Evolutionary conservation across 2,329 filamentous ascomycete species (phyloP).

Genomic region (Emericellopsis atlantica): DNA sequence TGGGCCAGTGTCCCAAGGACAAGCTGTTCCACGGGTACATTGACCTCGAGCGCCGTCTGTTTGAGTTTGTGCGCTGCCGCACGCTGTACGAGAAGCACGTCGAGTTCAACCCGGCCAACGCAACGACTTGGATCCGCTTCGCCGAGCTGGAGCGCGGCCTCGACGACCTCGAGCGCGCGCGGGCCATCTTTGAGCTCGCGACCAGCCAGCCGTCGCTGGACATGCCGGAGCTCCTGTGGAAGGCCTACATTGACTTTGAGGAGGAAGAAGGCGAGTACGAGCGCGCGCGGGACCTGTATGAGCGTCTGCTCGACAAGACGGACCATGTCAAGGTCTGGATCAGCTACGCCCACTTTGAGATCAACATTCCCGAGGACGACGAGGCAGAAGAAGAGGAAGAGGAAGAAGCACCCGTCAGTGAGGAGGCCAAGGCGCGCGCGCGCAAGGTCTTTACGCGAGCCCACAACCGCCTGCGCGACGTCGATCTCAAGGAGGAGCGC

Average conservation of each 20-base stretch:
- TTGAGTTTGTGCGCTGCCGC: conserved; percentile 85
- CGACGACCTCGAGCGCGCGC: conserved; percentile 76
- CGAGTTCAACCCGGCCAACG: conserved; percentile 82
- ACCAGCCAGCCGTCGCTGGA: conserved; percentile 73
- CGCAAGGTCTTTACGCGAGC: conserved; percentile 77
- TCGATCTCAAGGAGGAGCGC: conserved; percentile 86
- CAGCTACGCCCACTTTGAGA: conserved; percentile 95
- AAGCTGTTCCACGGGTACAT: conserved; percentile 91
- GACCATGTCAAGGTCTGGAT: conserved; percentile 99
- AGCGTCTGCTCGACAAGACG: conserved; percentile 86
- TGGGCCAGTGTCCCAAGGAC: conserved; percentile 93
- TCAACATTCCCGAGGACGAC: conserved; percentile 74
- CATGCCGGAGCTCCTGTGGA: conserved; percentile 97
- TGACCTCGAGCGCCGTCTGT: conserved; percentile 82
- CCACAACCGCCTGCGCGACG: conserved; percentile 76
- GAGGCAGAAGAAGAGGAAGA: conserved; percentile 45
- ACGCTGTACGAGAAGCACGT: conserved; percentile 91
- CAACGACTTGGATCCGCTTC: conserved; percentile 92
- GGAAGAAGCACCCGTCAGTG: conserved; percentile 60
- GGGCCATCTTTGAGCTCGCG: conserved; percentile 86
- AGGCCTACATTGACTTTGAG: conserved; percentile 97
- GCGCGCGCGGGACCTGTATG: conserved; percentile 69
- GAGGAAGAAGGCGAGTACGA: conserved; percentile 91
- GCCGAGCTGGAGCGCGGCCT: conserved; percentile 85
- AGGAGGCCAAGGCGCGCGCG: conserved; percentile 72